Evolutionary conservation across 2,329 filamentous ascomycete genomes (phyloP), one percentile per base, ranked within the genome.

Genomic region (Pseudonectria foliicola): DNA sequence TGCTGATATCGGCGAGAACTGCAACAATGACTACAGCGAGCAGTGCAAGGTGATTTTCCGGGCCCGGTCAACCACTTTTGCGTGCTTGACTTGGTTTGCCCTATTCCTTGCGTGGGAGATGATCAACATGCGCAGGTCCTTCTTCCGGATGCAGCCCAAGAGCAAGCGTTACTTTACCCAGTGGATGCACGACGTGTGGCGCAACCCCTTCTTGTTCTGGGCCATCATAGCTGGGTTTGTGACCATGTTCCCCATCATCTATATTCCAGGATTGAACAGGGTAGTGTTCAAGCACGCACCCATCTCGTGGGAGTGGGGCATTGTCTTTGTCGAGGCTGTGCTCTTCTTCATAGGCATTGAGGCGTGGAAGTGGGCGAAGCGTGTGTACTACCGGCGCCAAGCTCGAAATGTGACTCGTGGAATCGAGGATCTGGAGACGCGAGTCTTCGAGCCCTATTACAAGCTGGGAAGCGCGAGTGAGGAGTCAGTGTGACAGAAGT

Each of bases 21-120:
- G 80, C 57, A 84, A 84, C 60, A 66, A 71, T 28, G 45, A 50
- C 0, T 77, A 77, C 52, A 65, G 59, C 10, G 48, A 60, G 0
- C 55, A 55, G 6, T 84, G 80, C 52, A 67, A 73, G 27, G 67
- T 70, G 0, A 75, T 82, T 5, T 84, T 80, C 67, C 75, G 77
- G 12, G 82, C 81, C 1, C 77, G 82, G 6, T 79, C 80, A 0
- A 84, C 82, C 1, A 81, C 77, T 6, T 86, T 86, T 53, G 79
- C 79, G 13, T 81, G 74, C 43, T 63, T 86, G 36, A 85, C 82
- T 2, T 86, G 81, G 81, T 81, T 79, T 38, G 79, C 80, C 0
- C 70, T 85, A 15, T 83, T 86, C 63, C 69, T 85, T 8, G 82
- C 82, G 0, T 86, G 82, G 82, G 80, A 86, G 51, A 81, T 85